Evolutionary conservation across 2,329 filamentous ascomycete genomes (phyloP).

Genomic region (Cladosporium halotolerans): DNA sequence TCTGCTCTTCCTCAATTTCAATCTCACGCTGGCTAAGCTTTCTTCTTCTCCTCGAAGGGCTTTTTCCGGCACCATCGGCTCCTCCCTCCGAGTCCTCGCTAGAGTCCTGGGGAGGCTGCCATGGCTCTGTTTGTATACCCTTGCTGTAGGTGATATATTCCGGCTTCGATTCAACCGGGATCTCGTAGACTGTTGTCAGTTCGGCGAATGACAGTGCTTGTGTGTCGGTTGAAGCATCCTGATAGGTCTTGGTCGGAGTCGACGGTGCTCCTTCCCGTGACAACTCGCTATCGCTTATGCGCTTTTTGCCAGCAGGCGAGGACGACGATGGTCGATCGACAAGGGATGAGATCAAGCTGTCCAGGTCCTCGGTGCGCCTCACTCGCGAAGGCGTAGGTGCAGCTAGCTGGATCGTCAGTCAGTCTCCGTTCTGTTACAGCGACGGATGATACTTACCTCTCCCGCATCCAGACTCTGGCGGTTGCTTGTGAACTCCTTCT

Average conservation of each 20-base stretch:
- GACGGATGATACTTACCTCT: conserved; percentile 53
- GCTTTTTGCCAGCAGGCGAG: conserved; percentile 24
- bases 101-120: conserved; percentile 52
- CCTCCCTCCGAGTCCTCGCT: conserved; percentile 60
- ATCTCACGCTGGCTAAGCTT: conserved; percentile 71
- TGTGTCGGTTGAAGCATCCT: conserved; percentile 41
- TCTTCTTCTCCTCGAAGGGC: conserved; percentile 55
- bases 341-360: conserved; percentile 76
- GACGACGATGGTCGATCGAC: conserved; percentile 55
- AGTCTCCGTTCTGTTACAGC: conserved; percentile 14
- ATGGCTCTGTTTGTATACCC: conserved; percentile 78
- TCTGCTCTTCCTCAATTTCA: conserved; percentile 73
- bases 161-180: conserved; percentile 55
- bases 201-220: conserved; percentile 70
- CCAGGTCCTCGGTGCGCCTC: conserved; percentile 66
- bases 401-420: conserved; percentile 48
- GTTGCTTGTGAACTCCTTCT: conserved; percentile 65
- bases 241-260: conserved; percentile 25
- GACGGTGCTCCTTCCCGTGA: conserved; percentile 18
- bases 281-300: conserved; percentile 21
- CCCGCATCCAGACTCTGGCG: conserved; percentile 62
- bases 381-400: conserved; percentile 62
- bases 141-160: conserved; percentile 97
- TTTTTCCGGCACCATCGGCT: conserved; percentile 44
- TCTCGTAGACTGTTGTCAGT: conserved; percentile 73